Evolutionary conservation across 129 eudicot genomes (phyloP), one percentile per base, ranked within the genome.

Genomic region (Flaveria sonorensis): DNA sequence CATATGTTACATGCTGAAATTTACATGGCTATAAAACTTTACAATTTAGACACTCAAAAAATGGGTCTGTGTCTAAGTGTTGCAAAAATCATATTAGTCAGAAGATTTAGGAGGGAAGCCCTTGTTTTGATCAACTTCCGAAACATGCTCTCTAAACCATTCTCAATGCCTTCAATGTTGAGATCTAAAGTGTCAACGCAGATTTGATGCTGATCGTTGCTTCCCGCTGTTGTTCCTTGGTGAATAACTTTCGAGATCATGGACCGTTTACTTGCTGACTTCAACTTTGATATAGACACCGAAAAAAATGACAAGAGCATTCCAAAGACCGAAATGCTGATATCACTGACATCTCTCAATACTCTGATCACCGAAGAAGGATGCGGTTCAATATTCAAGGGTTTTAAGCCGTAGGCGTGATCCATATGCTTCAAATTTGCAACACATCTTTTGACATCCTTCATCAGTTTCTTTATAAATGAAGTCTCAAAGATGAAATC

Each of bases 101-200:
- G 9, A 66, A 72, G 63, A 55, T 85, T 82, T 73, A 88, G 79
- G 24, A 88, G 82, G 21, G 79, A 73, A 30, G 83, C 81, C 52
- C 87, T 85, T 73, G 89, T 77, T 77, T 63, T 77, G 32, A 81
- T 83, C 82, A 88, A 77, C 53, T 59, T 71, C 75, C 86, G 83
- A 77, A 80, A 80, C 71, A 83, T 61, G 78, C 77, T 68, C 57
- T 78, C 85, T 73, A 88, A 78, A 23, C 75, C 86, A 77, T n/a
- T 55, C 81, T 83, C 87, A 64, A 85, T 74, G 69, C 72, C 42
- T 70, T 79, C 82, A 77, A 80, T 73, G 24, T 50, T 40, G 75
- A 53, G 62, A 63, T 79, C 86, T 32, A 88, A 50, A 21, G 20
- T 75, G 81, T 85, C 84, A 20, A 30, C 39, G 50, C 72, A 78